Base-by-base conservation (phyloP, 1,139 yeast species). In the Scheffersomyces lignicola region DNA sequence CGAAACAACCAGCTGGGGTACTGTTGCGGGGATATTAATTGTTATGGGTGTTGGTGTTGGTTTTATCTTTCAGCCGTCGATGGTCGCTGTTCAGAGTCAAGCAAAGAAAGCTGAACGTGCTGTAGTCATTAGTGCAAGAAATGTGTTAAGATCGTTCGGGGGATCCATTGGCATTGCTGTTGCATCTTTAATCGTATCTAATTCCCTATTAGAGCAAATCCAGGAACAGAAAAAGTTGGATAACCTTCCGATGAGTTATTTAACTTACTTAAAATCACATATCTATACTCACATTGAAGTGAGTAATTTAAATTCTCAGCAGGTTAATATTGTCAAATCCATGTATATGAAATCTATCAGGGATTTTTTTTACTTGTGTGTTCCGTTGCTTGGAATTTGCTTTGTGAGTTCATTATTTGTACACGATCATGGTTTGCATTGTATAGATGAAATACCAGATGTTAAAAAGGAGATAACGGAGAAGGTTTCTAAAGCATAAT, bases 161-260 rank as follows among this genome's bases (percentile, higher is more conserved):
- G 79, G 78, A 13, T 66, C 80, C 2, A 46, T 73, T 25, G 80
- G 81, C 0, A 53, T 76, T 29, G 78, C 80, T 0, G 50, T 69
- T 2, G 60, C 65, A 13, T 65, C 71, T 0, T 56, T 70, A 11
- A 64, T 74, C 9, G 54, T 73, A 27, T 62, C 75, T 23, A 73
- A 70, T 42, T 51, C 63, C 1, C 50, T 72, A 34, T 42, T 61
- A 18, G 36, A 40, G 13, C 47, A 59, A 21, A 40, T 67, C n/a
- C 41, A 46, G 10, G 32, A 17, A 7, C 35, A 40, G 24, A 12
- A 26, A 16, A 26, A 26, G n/a, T 33, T 37, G 12, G 29, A 38
- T 15, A 25, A 38, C 18, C 41, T 54, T 22, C 48, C 59, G 2
- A 35, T 23, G 1, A 34, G 32, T 2, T 58, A 54, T 35, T 54